These are phyloP conservation scores for Onygenales sp. DNA, from an alignment of 2,329 filamentous ascomycete genomes.

Conservation along the genomic window DNA sequence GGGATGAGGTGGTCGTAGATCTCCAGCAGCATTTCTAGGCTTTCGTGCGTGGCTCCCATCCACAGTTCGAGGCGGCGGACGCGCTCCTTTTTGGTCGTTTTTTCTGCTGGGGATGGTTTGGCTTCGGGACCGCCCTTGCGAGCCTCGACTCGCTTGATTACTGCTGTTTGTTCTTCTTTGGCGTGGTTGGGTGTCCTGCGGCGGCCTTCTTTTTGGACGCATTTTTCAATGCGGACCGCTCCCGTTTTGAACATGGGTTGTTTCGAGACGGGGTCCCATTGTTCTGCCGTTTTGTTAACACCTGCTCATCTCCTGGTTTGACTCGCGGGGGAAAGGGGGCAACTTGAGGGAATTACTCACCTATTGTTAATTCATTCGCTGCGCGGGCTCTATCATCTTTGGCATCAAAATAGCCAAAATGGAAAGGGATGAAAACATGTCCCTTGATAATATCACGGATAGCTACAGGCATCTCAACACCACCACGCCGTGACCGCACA, in stretches of 20 bases:
- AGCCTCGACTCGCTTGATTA: slow-evolving; percentile 10
- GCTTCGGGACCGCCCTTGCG: slow-evolving; percentile 1
- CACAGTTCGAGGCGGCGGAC: slow-evolving; percentile 22
- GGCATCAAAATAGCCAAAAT: slow-evolving; percentile 30
- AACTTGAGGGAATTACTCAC: slow-evolving; percentile 12
- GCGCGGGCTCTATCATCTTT: slow-evolving; percentile 23
- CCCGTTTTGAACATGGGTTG: slow-evolving; percentile 30
- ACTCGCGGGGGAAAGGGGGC: background rate
- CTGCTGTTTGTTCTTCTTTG: slow-evolving; percentile 17
- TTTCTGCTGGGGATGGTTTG: background rate
- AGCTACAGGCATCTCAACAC: slow-evolving; percentile 20
- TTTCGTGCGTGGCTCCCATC: slow-evolving; percentile 25
- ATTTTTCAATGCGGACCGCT: slow-evolving; percentile 24
- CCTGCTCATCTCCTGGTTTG: background rate
- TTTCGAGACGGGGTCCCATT: slow-evolving; percentile 29
- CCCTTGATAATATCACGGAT: slow-evolving; percentile 21
- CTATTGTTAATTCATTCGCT: slow-evolving; percentile 29
- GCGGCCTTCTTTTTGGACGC: slow-evolving; percentile 10
- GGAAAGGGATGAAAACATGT: slow-evolving; percentile 31
- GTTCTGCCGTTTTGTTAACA: slow-evolving; percentile 10
- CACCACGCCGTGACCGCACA: slow-evolving; percentile 21
- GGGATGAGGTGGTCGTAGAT: slow-evolving; percentile 20
- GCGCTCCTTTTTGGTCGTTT: slow-evolving; percentile 8
- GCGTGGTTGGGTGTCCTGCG: slow-evolving; percentile 8
- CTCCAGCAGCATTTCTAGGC: slow-evolving; percentile 14